Evolutionary conservation across 2,329 filamentous ascomycete species (phyloP), one percentile per base, ranked within the genome.

Genomic region (Helicocarpus griseus): DNA sequence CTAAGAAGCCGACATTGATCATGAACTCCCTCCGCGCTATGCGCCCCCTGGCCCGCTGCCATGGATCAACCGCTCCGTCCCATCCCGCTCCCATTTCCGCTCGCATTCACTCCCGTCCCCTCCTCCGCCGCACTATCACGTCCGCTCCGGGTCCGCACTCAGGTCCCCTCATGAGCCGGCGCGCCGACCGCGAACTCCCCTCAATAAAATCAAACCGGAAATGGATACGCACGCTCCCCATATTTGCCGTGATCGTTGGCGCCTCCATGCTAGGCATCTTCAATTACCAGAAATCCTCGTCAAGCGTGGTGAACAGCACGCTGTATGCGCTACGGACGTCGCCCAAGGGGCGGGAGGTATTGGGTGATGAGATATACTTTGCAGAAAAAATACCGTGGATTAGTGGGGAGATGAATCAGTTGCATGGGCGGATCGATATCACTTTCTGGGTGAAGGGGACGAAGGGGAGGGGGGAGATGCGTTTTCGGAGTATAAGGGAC

Each of bases 221-320:
- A 59, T 90, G 86, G 86, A 66, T 77, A 51, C 79, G 80, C 60
- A 89, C 88, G 1, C 70, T 95, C 31, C 91, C 91, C 50, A 73
- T 95, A 66, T 97, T 97, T 77, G 66, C 85, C 49, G 69, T 79
- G 56, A 74, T 88, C 56, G 81, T 95, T 60, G 79, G 80, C 46
- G 76, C 78, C 51, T 85, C 84, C 58, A 83, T 84, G 58, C 73
- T 94, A 54, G 88, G 86, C 60, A 96, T 98, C 70, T 97, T 98
- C 85, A 98, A 98, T 79, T 97, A 98, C 80, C 91, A 98, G 69
- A 96, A 96, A 70, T 82, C 84, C 52, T 89, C 87, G n/a, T 89
- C 83, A 24, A 87, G 86, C 50, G 80, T 91, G 28, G 87, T 96
- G n/a, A 82, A 82, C 51, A 88, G 86, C 51, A 93, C 89, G 4